Conservation (phyloP, 345 rosid genomes). For the Clausena lansium region DNA sequence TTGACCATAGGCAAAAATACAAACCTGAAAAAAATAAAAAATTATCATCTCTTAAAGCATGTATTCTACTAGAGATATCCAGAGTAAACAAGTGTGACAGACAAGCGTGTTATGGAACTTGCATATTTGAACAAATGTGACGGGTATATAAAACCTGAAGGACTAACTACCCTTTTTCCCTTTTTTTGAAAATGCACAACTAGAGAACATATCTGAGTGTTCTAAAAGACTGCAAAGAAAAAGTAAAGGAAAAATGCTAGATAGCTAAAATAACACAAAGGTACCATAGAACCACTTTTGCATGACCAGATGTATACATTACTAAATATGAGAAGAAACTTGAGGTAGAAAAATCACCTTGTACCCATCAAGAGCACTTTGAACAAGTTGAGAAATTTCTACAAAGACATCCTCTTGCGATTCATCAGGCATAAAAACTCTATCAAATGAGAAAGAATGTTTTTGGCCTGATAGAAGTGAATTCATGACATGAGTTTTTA, state of each 20-base stretch:
- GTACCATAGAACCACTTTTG: not conserved
- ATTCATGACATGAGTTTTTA: conserved; percentile 14
- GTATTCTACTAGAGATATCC: not conserved
- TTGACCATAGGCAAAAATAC: conserved; percentile 98
- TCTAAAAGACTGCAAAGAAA: not conserved
- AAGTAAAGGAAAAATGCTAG: not conserved
- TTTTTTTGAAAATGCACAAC: not conserved
- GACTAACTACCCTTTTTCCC: not conserved
- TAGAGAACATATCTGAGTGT: not conserved
- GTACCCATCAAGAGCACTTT: conserved; percentile 98
- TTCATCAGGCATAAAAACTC: conserved; percentile 70
- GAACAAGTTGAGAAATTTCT: conserved; percentile 96
- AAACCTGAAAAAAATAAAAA: conserved; percentile 51
- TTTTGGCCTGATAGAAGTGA: conserved; percentile 61
- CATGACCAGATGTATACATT: not conserved
- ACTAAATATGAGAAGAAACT: not conserved
- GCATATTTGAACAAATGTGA: not conserved
- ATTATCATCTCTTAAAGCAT: conserved; percentile 6
- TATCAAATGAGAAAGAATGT: conserved; percentile 80
- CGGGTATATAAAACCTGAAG: not conserved
- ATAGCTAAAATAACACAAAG: not conserved
- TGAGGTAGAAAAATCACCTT: conserved; percentile 52
- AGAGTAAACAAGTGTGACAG: not conserved
- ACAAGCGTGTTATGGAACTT: not conserved
- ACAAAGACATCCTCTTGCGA: conserved; percentile 85